phyloP scores from a whole-genome alignment of 805 yeast genomes.

The Saccharomycodes ludwigii region DNA sequence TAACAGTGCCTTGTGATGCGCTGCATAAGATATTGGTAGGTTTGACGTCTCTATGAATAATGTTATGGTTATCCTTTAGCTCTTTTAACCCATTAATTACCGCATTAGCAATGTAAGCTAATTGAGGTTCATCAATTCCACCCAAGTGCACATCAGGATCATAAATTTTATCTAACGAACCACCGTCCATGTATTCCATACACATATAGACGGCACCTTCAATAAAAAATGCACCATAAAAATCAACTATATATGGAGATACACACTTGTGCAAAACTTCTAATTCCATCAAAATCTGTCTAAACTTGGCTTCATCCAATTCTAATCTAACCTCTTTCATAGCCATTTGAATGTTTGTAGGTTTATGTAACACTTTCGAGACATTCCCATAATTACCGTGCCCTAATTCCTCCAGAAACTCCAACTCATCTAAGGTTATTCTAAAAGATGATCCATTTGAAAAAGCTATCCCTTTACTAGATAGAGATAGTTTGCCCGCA shows the following conservation, averaged over 20 bases:
- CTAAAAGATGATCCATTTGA: conserved; percentile 78
- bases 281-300: conserved; percentile 91
- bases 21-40: conserved; percentile 88
- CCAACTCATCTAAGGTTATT: conserved; percentile 74
- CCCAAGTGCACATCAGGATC: conserved; percentile 16
- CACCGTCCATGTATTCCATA: conserved; percentile 96
- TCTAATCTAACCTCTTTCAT: conserved; percentile 94
- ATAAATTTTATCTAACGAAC: conserved; percentile 80
- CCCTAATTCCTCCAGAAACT: conserved; percentile 79
- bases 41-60: conserved; percentile 92
- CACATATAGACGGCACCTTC: conserved; percentile 98
- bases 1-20: conserved; percentile 66
- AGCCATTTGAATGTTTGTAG: conserved; percentile 88
- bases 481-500: conserved; percentile 85
- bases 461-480: conserved; percentile 86
- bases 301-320: conserved; percentile 83
- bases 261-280: conserved; percentile 87
- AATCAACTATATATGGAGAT: conserved; percentile 86
- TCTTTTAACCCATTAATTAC: conserved; percentile 74
- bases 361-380: conserved; percentile 82
- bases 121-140: conserved; percentile 65
- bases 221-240: conserved; percentile 93
- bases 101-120: conserved; percentile 68
- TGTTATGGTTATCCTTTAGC: conserved; percentile 80
- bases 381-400: conserved; percentile 96